phyloP scores from a whole-genome alignment of 495 filamentous ascomycete species.

The Xylaria acuta region DNA sequence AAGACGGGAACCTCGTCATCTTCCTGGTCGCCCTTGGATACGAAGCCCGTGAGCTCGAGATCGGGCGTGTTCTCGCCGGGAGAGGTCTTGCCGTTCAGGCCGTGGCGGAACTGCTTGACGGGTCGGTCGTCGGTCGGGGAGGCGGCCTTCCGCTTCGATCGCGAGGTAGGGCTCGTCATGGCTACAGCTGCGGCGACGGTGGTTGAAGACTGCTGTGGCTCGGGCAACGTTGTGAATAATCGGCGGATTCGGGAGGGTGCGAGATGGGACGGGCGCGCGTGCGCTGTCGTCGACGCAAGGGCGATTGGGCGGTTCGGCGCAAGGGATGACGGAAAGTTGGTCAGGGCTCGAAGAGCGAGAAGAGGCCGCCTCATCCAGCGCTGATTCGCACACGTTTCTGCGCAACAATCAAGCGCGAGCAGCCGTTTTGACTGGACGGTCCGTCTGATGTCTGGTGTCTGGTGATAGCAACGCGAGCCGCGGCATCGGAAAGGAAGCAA shows the following conservation, averaged over 20 bases:
- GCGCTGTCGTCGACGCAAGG: neutral
- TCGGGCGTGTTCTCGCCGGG: conserved; percentile 57
- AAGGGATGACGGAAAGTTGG: conserved; percentile 4
- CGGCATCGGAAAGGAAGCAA: neutral
- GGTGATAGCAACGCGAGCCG: conserved; percentile 1
- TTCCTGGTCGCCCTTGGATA: conserved; percentile 44
- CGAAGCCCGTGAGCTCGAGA: conserved; percentile 34
- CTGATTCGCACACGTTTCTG: conserved; percentile 18
- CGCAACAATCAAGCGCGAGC: conserved; percentile 13
- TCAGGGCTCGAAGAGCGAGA: conserved; percentile 23
- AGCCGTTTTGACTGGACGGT: conserved; percentile 13
- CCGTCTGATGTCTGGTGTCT: conserved; percentile 2
- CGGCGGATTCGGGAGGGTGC: neutral
- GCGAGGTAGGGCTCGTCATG: conserved; percentile 48
- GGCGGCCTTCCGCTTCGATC: conserved; percentile 59
- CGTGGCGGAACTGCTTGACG: conserved; percentile 55
- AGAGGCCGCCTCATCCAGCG: conserved; percentile 25
- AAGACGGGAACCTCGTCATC: conserved; percentile 46
- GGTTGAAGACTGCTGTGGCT: neutral
- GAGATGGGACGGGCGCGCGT: neutral
- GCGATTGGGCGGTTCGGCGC: neutral
- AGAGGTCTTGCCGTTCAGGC: conserved; percentile 51
- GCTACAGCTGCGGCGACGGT: conserved; percentile 26
- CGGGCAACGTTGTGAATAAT: conserved; percentile 13
- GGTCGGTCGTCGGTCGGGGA: conserved; percentile 48